Percentiles rank a stretch among this genome's conserved stretches.
phyloP scores from a whole-genome alignment of 139 green algal genomes.

The Closterium sp. region DNA sequence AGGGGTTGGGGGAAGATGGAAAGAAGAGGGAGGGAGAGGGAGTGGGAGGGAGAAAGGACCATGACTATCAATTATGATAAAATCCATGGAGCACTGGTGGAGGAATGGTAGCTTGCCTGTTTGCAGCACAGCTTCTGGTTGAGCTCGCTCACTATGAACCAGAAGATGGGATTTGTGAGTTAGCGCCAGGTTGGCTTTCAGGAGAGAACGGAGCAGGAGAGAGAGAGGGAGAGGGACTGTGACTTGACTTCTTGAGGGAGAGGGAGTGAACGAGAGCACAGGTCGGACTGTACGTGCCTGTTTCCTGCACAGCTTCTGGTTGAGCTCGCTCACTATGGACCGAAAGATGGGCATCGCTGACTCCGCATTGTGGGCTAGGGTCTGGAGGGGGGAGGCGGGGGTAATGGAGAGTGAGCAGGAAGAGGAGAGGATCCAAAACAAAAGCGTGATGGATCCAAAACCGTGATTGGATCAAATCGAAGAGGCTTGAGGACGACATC shows the following conservation, averaged over 20 bases:
- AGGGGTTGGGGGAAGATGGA: neutral
- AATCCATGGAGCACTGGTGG: too few species aligned
- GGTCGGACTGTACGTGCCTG: too few species aligned
- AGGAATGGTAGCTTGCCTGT: too few species aligned
- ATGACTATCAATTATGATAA: too few species aligned
- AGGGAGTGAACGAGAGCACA: too few species aligned
- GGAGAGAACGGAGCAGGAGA: too few species aligned
- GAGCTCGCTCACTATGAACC: neutral
- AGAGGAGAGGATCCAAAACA: neutral
- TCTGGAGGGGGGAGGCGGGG: neutral
- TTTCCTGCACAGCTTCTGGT: constrained; percentile 16
- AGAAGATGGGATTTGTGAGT: neutral
- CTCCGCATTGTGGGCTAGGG: neutral
- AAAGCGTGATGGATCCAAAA: neutral
- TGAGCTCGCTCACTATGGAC: constrained; percentile 19
- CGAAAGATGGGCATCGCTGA: neutral
- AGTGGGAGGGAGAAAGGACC: neutral
- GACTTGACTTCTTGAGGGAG: too few species aligned
- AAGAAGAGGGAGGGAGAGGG: neutral
- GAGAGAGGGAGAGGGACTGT: too few species aligned
- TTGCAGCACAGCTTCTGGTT: neutral
- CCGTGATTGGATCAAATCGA: neutral
- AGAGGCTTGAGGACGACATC: neutral
- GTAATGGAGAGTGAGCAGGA: neutral
- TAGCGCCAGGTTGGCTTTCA: too few species aligned